phyloP scores from a whole-genome alignment of 768 basidiomycete species.

The Phaeolepiota aurea region DNA sequence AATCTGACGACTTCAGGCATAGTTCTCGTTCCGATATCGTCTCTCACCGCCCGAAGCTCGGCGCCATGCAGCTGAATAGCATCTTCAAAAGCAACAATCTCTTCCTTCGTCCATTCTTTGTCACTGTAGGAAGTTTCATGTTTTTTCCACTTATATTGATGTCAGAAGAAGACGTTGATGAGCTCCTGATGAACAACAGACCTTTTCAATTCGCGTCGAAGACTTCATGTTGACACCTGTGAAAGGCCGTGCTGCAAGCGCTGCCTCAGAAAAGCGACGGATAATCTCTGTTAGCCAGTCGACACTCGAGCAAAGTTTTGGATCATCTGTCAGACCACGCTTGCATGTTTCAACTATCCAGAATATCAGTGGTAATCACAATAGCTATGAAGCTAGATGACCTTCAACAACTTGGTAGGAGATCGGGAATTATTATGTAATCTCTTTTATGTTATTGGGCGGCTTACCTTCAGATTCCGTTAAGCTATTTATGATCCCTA shows the following conservation, averaged over 20 bases:
- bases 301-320: conserved; percentile 47
- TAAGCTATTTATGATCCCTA: conserved; percentile 58
- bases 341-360: conserved; percentile 61
- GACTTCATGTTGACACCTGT: conserved; percentile 58
- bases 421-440: too few relatives aligned
- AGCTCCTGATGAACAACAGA: too few relatives aligned
- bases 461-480: conserved; percentile 63
- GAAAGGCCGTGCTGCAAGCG: conserved; percentile 45
- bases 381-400: too few relatives aligned
- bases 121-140: conserved; percentile 58
- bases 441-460: too few relatives aligned
- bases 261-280: conserved; percentile 64
- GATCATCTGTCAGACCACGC: conserved; percentile 42
- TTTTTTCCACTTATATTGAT: conserved; percentile 61
- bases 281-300: conserved; percentile 79
- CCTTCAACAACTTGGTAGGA: conserved; percentile 61
- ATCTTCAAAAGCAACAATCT: conserved; percentile 69
- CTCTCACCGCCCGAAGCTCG: conserved; percentile 70
- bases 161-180: conserved; percentile 1
- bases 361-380: not conserved
- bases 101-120: conserved; percentile 61
- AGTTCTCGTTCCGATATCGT: conserved; percentile 62
- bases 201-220: conserved; percentile 55
- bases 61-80: conserved; percentile 66
- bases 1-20: conserved; percentile 77